Percentiles rank a stretch among this genome's conserved stretches.
These are phyloP conservation scores for Leishmania gerbilli DNA, from an alignment of 208 protist genomes.

Conservation along the genomic window DNA sequence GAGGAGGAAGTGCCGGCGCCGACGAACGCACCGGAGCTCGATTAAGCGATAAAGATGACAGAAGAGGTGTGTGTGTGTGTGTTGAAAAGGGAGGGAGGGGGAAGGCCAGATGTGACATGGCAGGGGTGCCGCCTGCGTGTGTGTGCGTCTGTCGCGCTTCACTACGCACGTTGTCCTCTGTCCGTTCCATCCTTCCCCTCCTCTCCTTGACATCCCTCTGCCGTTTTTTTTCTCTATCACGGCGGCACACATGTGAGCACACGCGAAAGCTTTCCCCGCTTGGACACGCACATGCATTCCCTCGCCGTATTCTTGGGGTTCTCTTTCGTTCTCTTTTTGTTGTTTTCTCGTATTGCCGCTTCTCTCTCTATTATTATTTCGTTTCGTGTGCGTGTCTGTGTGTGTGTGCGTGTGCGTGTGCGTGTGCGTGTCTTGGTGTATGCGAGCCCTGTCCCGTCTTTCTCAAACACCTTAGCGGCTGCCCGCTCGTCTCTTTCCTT, in stretches of 20 bases:
- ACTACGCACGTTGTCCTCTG: background rate
- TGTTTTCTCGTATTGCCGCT: background rate
- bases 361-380: background rate
- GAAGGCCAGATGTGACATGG: background rate
- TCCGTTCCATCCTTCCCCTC: background rate
- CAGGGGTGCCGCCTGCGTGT: background rate
- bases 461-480: background rate
- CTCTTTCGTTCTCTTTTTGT: background rate
- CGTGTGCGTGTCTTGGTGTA: background rate
- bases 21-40: constrained; percentile 29
- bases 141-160: constrained; percentile 3
- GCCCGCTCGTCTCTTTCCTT: background rate
- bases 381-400: background rate
- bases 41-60: constrained; percentile 25
- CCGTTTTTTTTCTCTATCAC: background rate
- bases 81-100: background rate
- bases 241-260: background rate
- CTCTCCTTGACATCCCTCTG: background rate
- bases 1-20: constrained; percentile 33
- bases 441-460: background rate
- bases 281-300: background rate
- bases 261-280: background rate
- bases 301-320: background rate
- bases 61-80: too few species aligned
- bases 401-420: background rate